Evolutionary conservation across 2,329 filamentous ascomycete species (phyloP).

Genomic region (Epichloe sylvatica): DNA sequence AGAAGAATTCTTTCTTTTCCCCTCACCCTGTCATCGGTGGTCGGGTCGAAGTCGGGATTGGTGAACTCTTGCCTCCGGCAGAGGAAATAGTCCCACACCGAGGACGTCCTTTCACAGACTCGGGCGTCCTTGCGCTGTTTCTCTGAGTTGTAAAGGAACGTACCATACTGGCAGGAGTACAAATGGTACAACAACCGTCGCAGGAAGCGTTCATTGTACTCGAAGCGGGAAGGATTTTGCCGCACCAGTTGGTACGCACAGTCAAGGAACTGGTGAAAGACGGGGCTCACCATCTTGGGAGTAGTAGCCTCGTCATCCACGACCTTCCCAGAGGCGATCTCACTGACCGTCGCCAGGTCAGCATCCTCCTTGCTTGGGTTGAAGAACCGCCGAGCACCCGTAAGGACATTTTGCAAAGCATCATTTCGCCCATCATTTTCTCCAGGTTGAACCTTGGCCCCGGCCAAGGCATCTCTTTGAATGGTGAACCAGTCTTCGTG

Average conservation of each 20-base stretch:
- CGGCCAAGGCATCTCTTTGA: slow-evolving; percentile 66
- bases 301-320: slow-evolving; percentile 55
- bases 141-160: slow-evolving; percentile 90
- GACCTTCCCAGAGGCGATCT: slow-evolving; percentile 25
- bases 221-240: slow-evolving; percentile 78
- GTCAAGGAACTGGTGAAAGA: slow-evolving; percentile 96
- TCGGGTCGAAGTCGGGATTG: slow-evolving; percentile 63
- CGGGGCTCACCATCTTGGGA: slow-evolving; percentile 82
- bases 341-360: slow-evolving; percentile 42
- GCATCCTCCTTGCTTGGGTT: slow-evolving; percentile 49
- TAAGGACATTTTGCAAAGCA: slow-evolving; percentile 74
- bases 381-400: slow-evolving; percentile 81
- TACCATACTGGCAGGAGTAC: slow-evolving; percentile 92
- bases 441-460: slow-evolving; percentile 46
- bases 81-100: slow-evolving; percentile 94
- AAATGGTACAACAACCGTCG: slow-evolving; percentile 82
- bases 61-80: slow-evolving; percentile 66
- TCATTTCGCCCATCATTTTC: slow-evolving; percentile 51
- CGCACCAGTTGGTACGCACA: slow-evolving; percentile 80
- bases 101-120: slow-evolving; percentile 59
- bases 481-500: slow-evolving; percentile 90
- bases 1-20: slow-evolving; percentile 76
- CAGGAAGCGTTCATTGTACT: slow-evolving; percentile 91
- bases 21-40: slow-evolving; percentile 63
- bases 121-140: slow-evolving; percentile 64